A percentile compares a stretch with the other conserved stretches of the same genome.
Evolutionary conservation across 805 yeast species (phyloP).

Genomic region (Pichia californica): DNA sequence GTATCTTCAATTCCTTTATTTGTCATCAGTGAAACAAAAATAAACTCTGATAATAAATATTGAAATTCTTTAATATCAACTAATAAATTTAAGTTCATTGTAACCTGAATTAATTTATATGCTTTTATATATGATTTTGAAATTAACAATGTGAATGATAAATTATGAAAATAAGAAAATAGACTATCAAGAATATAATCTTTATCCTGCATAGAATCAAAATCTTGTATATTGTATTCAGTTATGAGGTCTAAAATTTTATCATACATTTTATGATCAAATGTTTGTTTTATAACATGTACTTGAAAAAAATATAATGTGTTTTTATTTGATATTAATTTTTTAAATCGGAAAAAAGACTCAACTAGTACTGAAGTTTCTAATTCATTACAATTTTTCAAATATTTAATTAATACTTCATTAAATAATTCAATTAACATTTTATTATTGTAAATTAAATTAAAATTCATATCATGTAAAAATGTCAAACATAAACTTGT

Average conservation of each 20-base stretch:
- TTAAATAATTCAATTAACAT: conserved; percentile 5
- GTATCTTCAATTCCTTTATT: not conserved
- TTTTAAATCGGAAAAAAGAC: not conserved
- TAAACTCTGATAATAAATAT: not conserved
- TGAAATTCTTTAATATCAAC: not conserved
- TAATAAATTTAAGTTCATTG: not conserved
- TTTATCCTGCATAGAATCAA: conserved; percentile 11
- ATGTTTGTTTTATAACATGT: conserved; percentile 7
- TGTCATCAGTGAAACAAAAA: conserved; percentile 1
- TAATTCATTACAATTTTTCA: conserved; percentile 4
- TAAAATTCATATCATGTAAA: conserved; percentile 5
- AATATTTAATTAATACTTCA: not conserved
- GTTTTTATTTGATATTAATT: not conserved
- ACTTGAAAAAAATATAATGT: conserved; percentile 10
- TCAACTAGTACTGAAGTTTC: conserved; percentile 4
- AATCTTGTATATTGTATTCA: conserved; percentile 4
- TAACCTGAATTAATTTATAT: conserved; percentile 12
- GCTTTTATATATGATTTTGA: conserved; percentile 15
- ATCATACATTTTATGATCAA: conserved; percentile 2
- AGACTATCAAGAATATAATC: conserved; percentile 10
- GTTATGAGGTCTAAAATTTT: conserved; percentile 4
- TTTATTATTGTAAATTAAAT: not conserved
- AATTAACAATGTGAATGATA: conserved; percentile 18
- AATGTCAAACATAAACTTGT: not conserved
- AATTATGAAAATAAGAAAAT: conserved; percentile 14